These are phyloP conservation scores for Tausonia pullulans DNA, from an alignment of 1,284 basidiomycete genomes.

Conservation along the genomic window DNA sequence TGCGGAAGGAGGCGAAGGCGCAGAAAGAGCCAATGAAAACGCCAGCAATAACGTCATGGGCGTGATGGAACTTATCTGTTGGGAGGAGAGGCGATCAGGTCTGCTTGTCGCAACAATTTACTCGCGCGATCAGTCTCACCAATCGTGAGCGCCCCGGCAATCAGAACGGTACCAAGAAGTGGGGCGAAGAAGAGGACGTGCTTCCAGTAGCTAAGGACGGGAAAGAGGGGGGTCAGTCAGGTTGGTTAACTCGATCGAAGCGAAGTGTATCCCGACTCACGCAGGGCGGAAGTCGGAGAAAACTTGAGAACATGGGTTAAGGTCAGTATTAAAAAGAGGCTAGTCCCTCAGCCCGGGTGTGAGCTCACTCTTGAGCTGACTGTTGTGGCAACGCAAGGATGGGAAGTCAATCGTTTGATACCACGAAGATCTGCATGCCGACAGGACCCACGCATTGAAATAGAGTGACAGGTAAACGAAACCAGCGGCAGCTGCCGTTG, in stretches of 20 bases:
- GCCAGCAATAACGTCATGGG: neutral
- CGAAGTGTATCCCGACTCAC: constrained; percentile 15
- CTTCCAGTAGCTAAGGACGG: constrained; percentile 46
- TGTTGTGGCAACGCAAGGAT: no score
- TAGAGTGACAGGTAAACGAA: constrained; percentile 46
- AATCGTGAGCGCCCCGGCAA: constrained; percentile 47
- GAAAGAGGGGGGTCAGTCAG: constrained; percentile 15
- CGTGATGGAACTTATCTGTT: neutral
- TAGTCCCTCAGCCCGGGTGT: no score
- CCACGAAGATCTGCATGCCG: no score
- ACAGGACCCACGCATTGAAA: constrained; percentile 44
- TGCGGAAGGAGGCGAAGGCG: constrained; percentile 46
- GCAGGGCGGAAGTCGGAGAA: constrained; percentile 41
- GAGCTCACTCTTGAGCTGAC: no score
- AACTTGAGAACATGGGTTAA: constrained; percentile 22
- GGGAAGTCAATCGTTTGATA: no score
- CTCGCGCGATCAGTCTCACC: constrained; percentile 36
- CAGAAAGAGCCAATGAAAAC: constrained; percentile 39
- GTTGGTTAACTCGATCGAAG: constrained; percentile 15
- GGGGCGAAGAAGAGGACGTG: constrained; percentile 48
- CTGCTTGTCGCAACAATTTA: neutral
- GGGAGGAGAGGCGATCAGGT: neutral
- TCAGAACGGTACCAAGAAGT: constrained; percentile 46
- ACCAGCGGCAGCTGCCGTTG: constrained; percentile 41
- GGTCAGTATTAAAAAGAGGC: no score